phyloP scores from a whole-genome alignment of 2,329 filamentous ascomycete species.

The Pezicula rhizophila region DNA sequence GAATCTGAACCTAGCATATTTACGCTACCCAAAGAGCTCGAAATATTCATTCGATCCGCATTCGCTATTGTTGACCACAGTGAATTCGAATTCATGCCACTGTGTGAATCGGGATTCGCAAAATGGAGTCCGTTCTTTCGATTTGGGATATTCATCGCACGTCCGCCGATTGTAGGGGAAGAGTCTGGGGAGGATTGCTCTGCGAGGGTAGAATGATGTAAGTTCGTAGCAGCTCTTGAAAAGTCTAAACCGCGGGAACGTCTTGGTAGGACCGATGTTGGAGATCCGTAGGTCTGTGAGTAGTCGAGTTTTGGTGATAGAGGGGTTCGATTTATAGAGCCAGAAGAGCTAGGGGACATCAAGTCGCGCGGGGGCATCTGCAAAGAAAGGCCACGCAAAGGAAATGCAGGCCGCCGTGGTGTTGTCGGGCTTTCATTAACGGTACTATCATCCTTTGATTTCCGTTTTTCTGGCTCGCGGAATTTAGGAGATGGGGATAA shows the following conservation, averaged over 20 bases:
- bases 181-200: conserved; percentile 85
- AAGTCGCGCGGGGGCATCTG: conserved; percentile 57
- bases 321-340: conserved; percentile 54
- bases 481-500: conserved; percentile 28
- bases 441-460: conserved; percentile 28
- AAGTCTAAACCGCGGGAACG: conserved; percentile 90
- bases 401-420: conserved; percentile 62
- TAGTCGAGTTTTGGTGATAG: conserved; percentile 83
- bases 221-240: conserved; percentile 83
- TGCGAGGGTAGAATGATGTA: conserved; percentile 92
- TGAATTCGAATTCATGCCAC: conserved; percentile 43
- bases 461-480: conserved; percentile 24
- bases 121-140: conserved; percentile 42
- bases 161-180: conserved; percentile 75
- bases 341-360: conserved; percentile 34
- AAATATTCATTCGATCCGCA: conserved; percentile 65
- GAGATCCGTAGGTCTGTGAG: conserved; percentile 78
- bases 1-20: conserved; percentile 70
- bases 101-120: conserved; percentile 58
- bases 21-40: conserved; percentile 55
- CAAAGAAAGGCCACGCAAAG: conserved; percentile 59
- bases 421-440: conserved; percentile 51
- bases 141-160: conserved; percentile 58
- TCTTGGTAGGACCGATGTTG: conserved; percentile 80
- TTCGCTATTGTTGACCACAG: conserved; percentile 67